A percentile compares a stretch with the other conserved stretches of the same genome.
These are phyloP conservation scores for Neofusicoccum sp. DNA, from an alignment of 2,329 filamentous ascomycete genomes.

Conservation along the genomic window DNA sequence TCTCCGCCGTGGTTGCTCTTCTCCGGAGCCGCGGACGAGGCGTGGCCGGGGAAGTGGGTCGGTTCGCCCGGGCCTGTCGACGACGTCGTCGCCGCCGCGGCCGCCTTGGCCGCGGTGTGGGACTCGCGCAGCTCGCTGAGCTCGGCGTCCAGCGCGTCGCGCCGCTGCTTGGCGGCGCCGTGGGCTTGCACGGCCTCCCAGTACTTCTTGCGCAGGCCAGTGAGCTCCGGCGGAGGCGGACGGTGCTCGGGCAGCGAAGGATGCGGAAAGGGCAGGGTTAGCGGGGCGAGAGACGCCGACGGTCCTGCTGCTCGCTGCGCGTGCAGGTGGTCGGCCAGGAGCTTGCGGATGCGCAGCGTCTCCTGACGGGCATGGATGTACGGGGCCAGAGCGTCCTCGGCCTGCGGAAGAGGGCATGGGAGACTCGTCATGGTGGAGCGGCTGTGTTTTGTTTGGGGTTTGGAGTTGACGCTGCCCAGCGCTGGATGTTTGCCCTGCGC, in stretches of 20 bases:
- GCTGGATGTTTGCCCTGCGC: background rate
- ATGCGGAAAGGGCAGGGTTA: conserved; percentile 33
- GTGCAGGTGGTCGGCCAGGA: conserved; percentile 33
- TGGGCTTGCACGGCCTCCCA: conserved; percentile 46
- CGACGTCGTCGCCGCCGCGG: conserved; percentile 18
- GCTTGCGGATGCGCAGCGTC: conserved; percentile 35
- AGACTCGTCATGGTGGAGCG: conserved; percentile 1
- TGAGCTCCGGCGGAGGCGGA: conserved; percentile 33
- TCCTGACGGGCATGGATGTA: conserved; percentile 39
- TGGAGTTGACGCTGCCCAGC: background rate
- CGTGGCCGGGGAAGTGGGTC: background rate
- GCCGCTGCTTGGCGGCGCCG: conserved; percentile 40
- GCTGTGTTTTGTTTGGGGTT: background rate
- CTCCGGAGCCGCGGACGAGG: background rate
- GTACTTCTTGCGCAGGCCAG: conserved; percentile 45
- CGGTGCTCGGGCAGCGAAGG: conserved; percentile 21
- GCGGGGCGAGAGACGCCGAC: conserved; percentile 27
- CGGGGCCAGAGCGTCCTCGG: conserved; percentile 34
- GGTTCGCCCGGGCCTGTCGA: conserved; percentile 24
- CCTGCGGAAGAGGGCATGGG: conserved; percentile 38
- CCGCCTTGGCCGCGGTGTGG: conserved; percentile 21
- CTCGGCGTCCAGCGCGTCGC: conserved; percentile 33
- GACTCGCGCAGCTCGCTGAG: conserved; percentile 29
- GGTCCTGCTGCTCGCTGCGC: conserved; percentile 21
- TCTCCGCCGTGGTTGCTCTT: background rate